Base-by-base conservation (phyloP, 805 yeast species). In the Debaryomyces prosopidis region DNA sequence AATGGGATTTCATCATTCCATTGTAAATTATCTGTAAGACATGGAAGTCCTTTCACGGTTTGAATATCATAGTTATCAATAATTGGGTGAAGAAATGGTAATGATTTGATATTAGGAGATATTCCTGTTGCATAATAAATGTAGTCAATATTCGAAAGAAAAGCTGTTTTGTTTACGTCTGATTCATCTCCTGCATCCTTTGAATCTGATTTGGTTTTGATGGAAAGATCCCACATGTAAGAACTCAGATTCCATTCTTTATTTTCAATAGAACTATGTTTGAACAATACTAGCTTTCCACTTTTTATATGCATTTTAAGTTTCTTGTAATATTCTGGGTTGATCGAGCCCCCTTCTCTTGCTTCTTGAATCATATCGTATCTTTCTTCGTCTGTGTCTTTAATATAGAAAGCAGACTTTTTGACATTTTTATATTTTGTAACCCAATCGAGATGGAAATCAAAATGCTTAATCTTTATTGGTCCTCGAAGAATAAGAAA, bases 391-490 rank as follows among this genome's bases (percentile, higher is more conserved):
- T 74, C 77, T 1, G 73, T 63, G 37, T 73, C 77, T 43, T 58
- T 57, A 51, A 71, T 66, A 59, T 73, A 74, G 39, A 69, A 70
- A 1, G 74, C 66, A 2, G 76, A 66, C 46, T 72, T 73, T 54
- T 71, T 68, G 19, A 68, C 71, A 45, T 73, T 75, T 47, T 69
- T 68, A 54, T 72, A 74, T 48, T 74, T 75, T n/a, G 78, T 71
- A 14, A 74, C 78, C 79, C 79, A 75, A 44, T 74, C 78, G 39
- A 74, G 57, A 47, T 72, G 76, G 49, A 74, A 73, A 46, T 74
- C 79, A 57, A 75, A 75, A 48, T 74, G 78, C 53, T 75, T 73
- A 39, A 73, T 63, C 44, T 71, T 73, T 28, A 72, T 45, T 3
- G 60, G 56, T 0, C 75, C 71, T 34, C 79, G 53, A 10, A 70